phyloP scores from a whole-genome alignment of 1,284 basidiomycete genomes.

The Ceratobasidium sp. region DNA sequence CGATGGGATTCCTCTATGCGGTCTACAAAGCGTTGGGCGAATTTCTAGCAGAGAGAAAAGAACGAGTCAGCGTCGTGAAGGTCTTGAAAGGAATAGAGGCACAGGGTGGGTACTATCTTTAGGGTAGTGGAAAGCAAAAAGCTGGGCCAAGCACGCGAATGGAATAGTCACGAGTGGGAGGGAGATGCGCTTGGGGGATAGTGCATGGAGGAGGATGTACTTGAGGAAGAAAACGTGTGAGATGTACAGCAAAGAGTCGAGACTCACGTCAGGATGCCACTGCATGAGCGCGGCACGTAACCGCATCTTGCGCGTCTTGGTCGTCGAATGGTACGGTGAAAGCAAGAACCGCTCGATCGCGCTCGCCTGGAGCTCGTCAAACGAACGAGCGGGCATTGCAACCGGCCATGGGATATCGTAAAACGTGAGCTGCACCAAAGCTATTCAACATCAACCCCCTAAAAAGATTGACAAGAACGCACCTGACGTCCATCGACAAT shows the following conservation, averaged over 20 bases:
- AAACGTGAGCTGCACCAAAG: constrained; percentile 55
- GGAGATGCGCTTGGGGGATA: no score
- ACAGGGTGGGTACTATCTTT: constrained; percentile 26
- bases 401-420: constrained; percentile 74
- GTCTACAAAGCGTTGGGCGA: constrained; percentile 15
- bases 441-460: constrained; percentile 13
- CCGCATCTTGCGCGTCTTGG: constrained; percentile 64
- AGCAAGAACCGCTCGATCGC: constrained; percentile 69
- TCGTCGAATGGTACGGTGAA: constrained; percentile 62
- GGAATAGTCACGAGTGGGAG: no score
- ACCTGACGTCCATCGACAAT: constrained; percentile 37
- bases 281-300: constrained; percentile 71
- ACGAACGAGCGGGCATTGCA: constrained; percentile 48
- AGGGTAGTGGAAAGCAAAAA: background rate
- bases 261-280: constrained; percentile 74
- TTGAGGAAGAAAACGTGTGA: constrained; percentile 7
- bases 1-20: background rate
- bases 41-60: constrained; percentile 28
- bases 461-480: background rate
- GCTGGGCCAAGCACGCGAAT: no score
- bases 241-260: background rate
- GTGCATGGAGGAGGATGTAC: background rate
- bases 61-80: constrained; percentile 20
- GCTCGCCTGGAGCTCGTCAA: constrained; percentile 38
- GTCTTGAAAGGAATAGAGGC: background rate